Base-by-base conservation (phyloP, 345 rosid species). In the Noccaea bulbosa region DNA sequence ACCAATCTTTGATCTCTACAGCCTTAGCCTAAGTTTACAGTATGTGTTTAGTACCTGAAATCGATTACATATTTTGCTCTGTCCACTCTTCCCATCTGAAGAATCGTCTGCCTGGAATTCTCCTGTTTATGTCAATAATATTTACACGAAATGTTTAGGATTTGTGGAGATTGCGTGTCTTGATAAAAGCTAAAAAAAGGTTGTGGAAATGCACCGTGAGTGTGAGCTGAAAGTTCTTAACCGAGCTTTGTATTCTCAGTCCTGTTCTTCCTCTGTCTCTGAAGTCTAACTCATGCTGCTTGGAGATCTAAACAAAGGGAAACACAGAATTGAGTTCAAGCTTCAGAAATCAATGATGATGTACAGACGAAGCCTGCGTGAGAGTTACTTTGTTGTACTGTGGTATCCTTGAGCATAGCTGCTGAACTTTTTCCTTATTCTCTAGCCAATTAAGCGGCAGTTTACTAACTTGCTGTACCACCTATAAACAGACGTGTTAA, bases 211-310 rank as follows among this genome's bases (percentile, higher is more conserved):
- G 32, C 75, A 93, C 98, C 88, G 86, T 85, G 56, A 77, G 65
- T 70, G 83, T 85, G 8, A 93, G 85, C 89, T 93, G 96, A 83
- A 91, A 93, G 80, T 93, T 93, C 83, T 91, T 93, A 66, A 83
- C 94, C 0, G 97, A 93, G 70, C 83, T 83, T 76, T 85, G 87
- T 65, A 86, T 84, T 79, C 77, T 79, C 39, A 86, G 89, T 39
- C 90, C 96, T 65, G 90, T 77, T 82, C 94, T 82, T 72, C 88
- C 96, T 54, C 84, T 82, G 64, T 89, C 94, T 85, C 91, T 87
- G 81, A 72, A 93, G 79, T 86, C 97, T 69, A 91, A 70, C 69
- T 93, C 98, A 9, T 85, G 83, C 70, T 85, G 89, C 73, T 71
- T 89, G 24, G 85, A 55, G n/a, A 84, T 79, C 97, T 86, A 75